Percentiles rank a stretch among this genome's conserved stretches.
Evolutionary conservation across 2,329 filamentous ascomycete species (phyloP).

Genomic region (Aureobasidium zeae): DNA sequence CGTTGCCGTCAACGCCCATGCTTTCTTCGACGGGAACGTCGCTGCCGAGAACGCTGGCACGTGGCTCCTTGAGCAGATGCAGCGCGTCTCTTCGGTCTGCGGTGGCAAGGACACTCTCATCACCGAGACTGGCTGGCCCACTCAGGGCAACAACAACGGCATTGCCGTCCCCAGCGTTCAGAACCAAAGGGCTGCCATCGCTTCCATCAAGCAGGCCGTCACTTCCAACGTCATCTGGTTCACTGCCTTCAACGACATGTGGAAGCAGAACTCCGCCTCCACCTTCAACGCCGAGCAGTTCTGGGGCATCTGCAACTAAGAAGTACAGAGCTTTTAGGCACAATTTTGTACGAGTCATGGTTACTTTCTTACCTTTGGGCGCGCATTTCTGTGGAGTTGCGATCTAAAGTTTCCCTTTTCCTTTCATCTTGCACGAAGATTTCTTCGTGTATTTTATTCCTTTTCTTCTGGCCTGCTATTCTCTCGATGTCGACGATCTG

Average conservation of each 20-base stretch:
- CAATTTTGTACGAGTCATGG: slow-evolving; percentile 15
- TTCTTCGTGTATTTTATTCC: slow-evolving; percentile 2
- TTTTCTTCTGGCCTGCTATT: not conserved
- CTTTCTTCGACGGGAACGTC: slow-evolving; percentile 67
- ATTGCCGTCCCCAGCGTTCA: slow-evolving; percentile 57
- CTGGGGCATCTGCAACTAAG: slow-evolving; percentile 48
- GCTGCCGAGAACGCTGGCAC: slow-evolving; percentile 52
- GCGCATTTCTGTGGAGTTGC: slow-evolving; percentile 12
- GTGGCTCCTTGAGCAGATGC: slow-evolving; percentile 53
- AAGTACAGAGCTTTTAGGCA: slow-evolving; percentile 7
- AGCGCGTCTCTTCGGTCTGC: slow-evolving; percentile 40
- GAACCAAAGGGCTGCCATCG: slow-evolving; percentile 58
- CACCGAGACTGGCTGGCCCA: slow-evolving; percentile 80
- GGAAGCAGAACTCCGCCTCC: slow-evolving; percentile 57
- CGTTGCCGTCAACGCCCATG: slow-evolving; percentile 72
- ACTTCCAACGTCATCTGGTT: slow-evolving; percentile 58
- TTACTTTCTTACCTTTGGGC: slow-evolving; percentile 9
- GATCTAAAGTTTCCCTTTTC: slow-evolving; percentile 1
- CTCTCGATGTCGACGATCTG: slow-evolving; percentile 2
- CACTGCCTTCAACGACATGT: slow-evolving; percentile 68
- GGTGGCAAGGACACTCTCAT: slow-evolving; percentile 57
- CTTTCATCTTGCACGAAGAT: not conserved
- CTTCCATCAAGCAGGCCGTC: slow-evolving; percentile 55
- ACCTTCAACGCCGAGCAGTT: slow-evolving; percentile 66
- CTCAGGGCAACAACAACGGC: slow-evolving; percentile 55